These are phyloP conservation scores for Agaricus blazei DNA, from an alignment of 768 basidiomycete species.

Conservation along the genomic window DNA sequence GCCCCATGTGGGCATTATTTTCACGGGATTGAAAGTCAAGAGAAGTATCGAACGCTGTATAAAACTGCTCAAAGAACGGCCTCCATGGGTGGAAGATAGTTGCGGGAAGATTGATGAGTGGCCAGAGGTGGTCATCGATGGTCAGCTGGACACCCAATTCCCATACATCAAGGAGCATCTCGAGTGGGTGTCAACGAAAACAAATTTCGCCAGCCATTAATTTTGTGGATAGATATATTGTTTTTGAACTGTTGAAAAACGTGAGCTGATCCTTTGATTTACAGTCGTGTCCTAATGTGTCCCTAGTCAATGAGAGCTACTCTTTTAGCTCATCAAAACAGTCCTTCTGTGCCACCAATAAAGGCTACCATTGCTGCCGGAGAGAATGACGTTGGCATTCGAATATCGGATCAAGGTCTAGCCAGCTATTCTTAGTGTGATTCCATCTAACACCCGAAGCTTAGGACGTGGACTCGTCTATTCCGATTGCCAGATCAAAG, in stretches of 20 bases:
- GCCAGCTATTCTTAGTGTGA: background rate
- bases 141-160: constrained; percentile 65
- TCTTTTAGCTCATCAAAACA: constrained; percentile 39
- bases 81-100: constrained; percentile 37
- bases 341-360: constrained; percentile 51
- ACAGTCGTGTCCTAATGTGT: background rate
- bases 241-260: constrained; percentile 89
- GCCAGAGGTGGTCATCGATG: constrained; percentile 70
- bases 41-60: constrained; percentile 69
- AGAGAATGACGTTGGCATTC: constrained; percentile 67
- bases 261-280: constrained; percentile 35
- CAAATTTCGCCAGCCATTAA: constrained; percentile 4
- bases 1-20: constrained; percentile 81
- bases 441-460: constrained; percentile 10
- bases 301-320: constrained; percentile 71
- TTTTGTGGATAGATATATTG: constrained; percentile 54
- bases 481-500: constrained; percentile 41
- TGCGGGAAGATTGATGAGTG: constrained; percentile 28
- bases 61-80: constrained; percentile 45
- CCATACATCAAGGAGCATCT: constrained; percentile 85
- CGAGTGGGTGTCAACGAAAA: constrained; percentile 48
- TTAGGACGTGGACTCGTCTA: constrained; percentile 69
- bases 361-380: constrained; percentile 72
- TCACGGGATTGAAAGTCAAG: constrained; percentile 66
- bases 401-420: constrained; percentile 90